Evolutionary conservation across 164 flowering plant genomes (phyloP).

Genomic region (Chimonanthus praecox): DNA sequence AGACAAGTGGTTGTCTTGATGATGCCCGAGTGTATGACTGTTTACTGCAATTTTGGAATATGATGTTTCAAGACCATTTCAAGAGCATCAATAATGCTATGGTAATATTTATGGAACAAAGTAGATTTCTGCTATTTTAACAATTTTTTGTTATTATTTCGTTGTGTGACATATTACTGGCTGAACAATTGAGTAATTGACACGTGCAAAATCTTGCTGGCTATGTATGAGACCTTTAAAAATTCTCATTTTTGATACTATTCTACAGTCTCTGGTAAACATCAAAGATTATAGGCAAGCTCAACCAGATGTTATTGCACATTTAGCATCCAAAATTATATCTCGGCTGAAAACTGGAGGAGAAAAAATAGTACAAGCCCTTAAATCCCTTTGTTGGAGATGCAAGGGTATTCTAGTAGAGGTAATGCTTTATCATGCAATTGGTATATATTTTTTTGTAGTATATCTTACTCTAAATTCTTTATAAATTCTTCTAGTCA

Average conservation of each 20-base stretch:
- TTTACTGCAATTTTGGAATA: too few species aligned
- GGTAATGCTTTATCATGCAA: slow-evolving; percentile 36
- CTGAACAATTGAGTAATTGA: neutral
- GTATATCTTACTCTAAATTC: too few species aligned
- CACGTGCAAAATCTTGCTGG: neutral
- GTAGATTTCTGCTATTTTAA: neutral
- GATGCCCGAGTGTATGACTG: too few species aligned
- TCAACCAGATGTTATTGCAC: slow-evolving; percentile 82
- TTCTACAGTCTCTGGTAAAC: slow-evolving; percentile 54
- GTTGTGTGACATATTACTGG: neutral
- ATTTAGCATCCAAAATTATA: slow-evolving; percentile 70
- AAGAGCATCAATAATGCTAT: too few species aligned
- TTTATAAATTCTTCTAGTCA: too few species aligned
- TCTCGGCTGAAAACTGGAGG: slow-evolving; percentile 83
- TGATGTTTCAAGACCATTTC: too few species aligned
- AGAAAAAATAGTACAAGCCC: slow-evolving; percentile 68
- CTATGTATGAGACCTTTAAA: neutral
- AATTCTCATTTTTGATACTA: neutral
- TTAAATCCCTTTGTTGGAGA: slow-evolving; percentile 84
- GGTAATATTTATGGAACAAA: too few species aligned
- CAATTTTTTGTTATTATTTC: neutral
- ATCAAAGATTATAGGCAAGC: slow-evolving; percentile 64
- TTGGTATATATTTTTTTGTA: too few species aligned
- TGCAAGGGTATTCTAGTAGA: slow-evolving; percentile 81
- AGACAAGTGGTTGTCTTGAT: too few species aligned